Base-by-base conservation (phyloP, 176 grass and related monocot genomes). In the Coix lacrymajobi region DNA sequence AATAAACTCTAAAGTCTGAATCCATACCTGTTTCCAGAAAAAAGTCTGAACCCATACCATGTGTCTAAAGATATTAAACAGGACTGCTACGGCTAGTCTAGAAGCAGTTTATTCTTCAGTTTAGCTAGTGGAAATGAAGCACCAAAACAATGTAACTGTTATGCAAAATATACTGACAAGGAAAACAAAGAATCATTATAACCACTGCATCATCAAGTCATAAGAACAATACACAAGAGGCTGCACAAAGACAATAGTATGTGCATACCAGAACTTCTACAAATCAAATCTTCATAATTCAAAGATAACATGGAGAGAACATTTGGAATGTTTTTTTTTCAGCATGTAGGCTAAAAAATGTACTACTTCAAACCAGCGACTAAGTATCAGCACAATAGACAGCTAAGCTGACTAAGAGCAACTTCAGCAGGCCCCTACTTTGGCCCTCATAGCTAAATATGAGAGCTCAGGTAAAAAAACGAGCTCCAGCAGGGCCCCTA, bases 211-310 rank as follows among this genome's bases (percentile, higher is more conserved):
- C 15, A 54, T 13, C 7, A 56, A 84, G 48, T 33, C 9, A 66
- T 31, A 84, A 41, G 46, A 39, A 34, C 2, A 65, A 64, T 31
- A 73, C n/a, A 39, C n/a, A 13, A 49, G 22, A 52, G 31, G 54
- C 5, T 3, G 16, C 33, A 73, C 0, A 8, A 86, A 79, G n/a
- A 61, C 31, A 51, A 29, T 76, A 72, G 22, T 51, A 41, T 52
- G 31, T 32, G 24, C 24, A 65, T 72, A 29, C 20, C 51, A 71
- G 20, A 24, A 73, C 25, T 80, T 86, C 37, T 38, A 79, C 56
- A 41, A 54, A 52, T n/a, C 32, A 54, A 80, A 86, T 65, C 41
- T 72, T 79, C 66, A 37, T 63, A 79, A 49, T 85, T 85, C 83
- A 71, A 71, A 37, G 30, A 39, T n/a, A 60, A 77, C n/a, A 41